Percentiles rank a stretch among this genome's conserved stretches.
Evolutionary conservation across 1,139 yeast genomes (phyloP).

Genomic region (Wickerhamomyces sp.): DNA sequence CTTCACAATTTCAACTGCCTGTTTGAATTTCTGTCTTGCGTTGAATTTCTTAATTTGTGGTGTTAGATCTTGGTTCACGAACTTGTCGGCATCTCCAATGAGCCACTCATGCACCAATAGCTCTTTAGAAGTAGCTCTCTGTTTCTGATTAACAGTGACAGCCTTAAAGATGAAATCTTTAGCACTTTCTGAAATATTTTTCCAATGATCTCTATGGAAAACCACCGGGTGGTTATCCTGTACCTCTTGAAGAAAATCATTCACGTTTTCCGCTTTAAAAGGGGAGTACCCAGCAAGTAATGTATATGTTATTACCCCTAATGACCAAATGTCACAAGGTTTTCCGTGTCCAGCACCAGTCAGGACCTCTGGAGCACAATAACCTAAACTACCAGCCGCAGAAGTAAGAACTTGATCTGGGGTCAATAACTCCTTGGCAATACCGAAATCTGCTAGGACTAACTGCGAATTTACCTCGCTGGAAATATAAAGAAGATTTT

Average conservation of each 20-base stretch:
- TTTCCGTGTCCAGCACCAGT: constrained; percentile 78
- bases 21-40: constrained; percentile 79
- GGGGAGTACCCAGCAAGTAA: constrained; percentile 91
- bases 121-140: constrained; percentile 63
- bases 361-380: constrained; percentile 91
- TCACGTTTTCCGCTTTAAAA: constrained; percentile 77
- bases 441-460: constrained; percentile 90
- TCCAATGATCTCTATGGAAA: constrained; percentile 89
- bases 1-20: constrained; percentile 79
- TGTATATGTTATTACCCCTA: constrained; percentile 89
- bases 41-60: constrained; percentile 72
- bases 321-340: constrained; percentile 90
- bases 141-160: constrained; percentile 57
- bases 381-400: constrained; percentile 89
- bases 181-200: constrained; percentile 68
- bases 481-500: constrained; percentile 68
- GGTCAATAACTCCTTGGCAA: constrained; percentile 65
- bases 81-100: constrained; percentile 41
- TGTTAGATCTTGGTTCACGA: constrained; percentile 57
- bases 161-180: constrained; percentile 66
- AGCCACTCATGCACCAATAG: constrained; percentile 72
- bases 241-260: constrained; percentile 78
- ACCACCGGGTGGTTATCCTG: constrained; percentile 62
- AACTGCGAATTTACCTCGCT: constrained; percentile 53
- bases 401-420: constrained; percentile 62